A percentile compares a stretch with the other conserved stretches of the same genome.
Evolutionary conservation across 345 rosid genomes (phyloP).

Genomic region (Abelmoschus esculentus): DNA sequence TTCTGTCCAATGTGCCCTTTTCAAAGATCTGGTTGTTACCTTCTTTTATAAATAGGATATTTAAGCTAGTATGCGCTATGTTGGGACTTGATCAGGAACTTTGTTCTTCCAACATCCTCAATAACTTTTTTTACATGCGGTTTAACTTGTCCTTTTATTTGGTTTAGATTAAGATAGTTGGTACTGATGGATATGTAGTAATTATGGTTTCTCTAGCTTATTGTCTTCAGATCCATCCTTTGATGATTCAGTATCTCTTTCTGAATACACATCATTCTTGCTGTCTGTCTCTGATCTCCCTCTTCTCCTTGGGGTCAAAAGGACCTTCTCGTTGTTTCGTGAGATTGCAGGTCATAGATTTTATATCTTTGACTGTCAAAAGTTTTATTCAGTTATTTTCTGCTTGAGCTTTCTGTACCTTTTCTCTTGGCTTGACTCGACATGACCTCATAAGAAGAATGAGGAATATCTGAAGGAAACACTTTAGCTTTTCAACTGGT

Average conservation of each 20-base stretch:
- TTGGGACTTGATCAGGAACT: not conserved
- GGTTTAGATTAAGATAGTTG: not conserved
- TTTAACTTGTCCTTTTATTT: not conserved
- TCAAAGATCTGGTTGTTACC: not conserved
- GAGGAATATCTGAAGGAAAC: too few species aligned
- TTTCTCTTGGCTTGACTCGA: not conserved
- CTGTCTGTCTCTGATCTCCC: not conserved
- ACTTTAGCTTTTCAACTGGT: too few species aligned
- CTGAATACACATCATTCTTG: constrained; percentile 2
- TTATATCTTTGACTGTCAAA: not conserved
- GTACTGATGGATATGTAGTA: not conserved
- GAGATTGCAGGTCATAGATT: not conserved
- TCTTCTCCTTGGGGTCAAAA: not conserved
- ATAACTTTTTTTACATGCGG: not conserved
- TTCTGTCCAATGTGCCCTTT: not conserved
- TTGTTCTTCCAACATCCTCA: not conserved
- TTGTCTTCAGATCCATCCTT: constrained; percentile 2
- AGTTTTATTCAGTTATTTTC: not conserved
- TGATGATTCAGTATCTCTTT: not conserved
- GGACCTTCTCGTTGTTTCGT: not conserved
- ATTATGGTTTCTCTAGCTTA: not conserved
- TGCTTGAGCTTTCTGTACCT: not conserved
- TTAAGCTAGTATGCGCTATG: not conserved
- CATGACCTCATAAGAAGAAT: too few species aligned
- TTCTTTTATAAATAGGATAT: not conserved